Evolutionary conservation across 768 basidiomycete species (phyloP).

Genomic region (Galerina marginata): DNA sequence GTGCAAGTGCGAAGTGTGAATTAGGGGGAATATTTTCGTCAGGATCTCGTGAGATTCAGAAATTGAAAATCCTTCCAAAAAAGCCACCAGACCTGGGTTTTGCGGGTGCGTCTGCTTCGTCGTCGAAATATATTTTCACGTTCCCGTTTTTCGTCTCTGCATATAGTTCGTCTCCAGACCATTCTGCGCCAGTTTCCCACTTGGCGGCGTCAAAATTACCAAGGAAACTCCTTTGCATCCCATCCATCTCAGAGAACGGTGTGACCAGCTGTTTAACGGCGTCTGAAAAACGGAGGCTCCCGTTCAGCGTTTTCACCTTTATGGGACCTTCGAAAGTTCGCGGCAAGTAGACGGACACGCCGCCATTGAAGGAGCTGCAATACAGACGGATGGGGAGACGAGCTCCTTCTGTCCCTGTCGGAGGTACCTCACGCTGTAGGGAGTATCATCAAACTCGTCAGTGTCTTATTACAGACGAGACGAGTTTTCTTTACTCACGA

Average conservation of each 20-base stretch:
- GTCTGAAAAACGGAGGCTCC: constrained; percentile 34
- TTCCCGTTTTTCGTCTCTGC: constrained; percentile 40
- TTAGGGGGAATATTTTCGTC: background rate
- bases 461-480: background rate
- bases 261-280: constrained; percentile 29
- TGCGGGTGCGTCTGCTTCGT: constrained; percentile 29
- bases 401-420: constrained; percentile 9
- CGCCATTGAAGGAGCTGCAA: constrained; percentile 31
- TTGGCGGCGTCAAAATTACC: constrained; percentile 35
- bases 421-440: constrained; percentile 24
- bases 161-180: constrained; percentile 42
- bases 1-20: background rate
- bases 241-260: constrained; percentile 37
- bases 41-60: constrained; percentile 12
- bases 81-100: constrained; percentile 20
- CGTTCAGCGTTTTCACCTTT: constrained; percentile 32
- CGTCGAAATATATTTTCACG: constrained; percentile 40
- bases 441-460: background rate
- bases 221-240: constrained; percentile 39
- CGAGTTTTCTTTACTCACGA: constrained; percentile 11
- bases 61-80: constrained; percentile 31
- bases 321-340: constrained; percentile 46
- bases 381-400: constrained; percentile 31
- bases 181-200: constrained; percentile 24
- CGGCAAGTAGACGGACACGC: constrained; percentile 40